These are phyloP conservation scores for Colletotrichum sp. DNA, from an alignment of 2,329 filamentous ascomycete species.

Conservation along the genomic window DNA sequence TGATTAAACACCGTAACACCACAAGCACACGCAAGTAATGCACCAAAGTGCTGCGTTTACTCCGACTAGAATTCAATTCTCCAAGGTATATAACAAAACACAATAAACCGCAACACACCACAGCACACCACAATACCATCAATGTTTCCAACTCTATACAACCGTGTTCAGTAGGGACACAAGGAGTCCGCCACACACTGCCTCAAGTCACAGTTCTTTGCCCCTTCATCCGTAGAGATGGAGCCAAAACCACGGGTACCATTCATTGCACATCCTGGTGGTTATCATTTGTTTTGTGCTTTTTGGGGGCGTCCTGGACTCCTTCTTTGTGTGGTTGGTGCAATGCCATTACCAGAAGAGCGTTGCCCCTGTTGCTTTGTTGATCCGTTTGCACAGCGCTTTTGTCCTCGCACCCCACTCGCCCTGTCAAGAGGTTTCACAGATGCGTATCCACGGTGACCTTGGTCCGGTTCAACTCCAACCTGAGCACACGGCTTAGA, in stretches of 20 bases:
- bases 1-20: not conserved
- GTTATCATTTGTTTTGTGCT: not conserved
- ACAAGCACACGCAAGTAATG: not conserved
- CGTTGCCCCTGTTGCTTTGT: not conserved
- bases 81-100: not conserved
- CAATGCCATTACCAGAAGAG: not conserved
- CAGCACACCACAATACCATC: not conserved
- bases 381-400: not conserved
- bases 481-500: not conserved
- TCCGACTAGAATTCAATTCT: not conserved
- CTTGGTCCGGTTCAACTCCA: not conserved
- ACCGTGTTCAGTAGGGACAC: not conserved
- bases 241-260: not conserved
- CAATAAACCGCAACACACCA: not conserved
- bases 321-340: not conserved
- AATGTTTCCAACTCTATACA: not conserved
- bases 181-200: not conserved
- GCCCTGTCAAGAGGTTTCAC: not conserved
- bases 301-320: not conserved
- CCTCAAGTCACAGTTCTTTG: not conserved
- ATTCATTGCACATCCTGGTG: not conserved
- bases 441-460: not conserved
- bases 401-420: not conserved
- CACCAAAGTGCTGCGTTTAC: not conserved
- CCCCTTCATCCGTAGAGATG: not conserved